Evolutionary conservation across 1,284 basidiomycete genomes (phyloP), one percentile per base, ranked within the genome.

Genomic region (Irpex rosettiformis): DNA sequence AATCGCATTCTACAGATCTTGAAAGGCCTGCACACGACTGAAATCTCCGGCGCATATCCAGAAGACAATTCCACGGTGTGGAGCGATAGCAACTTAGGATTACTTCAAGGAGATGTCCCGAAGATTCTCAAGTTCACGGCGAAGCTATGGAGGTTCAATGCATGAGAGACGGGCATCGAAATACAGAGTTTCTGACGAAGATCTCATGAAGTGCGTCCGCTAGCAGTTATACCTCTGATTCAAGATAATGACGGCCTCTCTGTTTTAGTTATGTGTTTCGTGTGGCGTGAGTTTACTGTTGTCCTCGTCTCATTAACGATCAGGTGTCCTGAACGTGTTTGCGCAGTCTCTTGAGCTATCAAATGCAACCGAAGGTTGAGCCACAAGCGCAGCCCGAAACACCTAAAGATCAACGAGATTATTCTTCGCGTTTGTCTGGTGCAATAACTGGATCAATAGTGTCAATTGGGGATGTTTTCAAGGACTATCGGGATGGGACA

Each of bases 391-490:
- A 66, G 18, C 62, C 73, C 2, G 65, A 65, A 3, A 67, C 71
- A 27, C 75, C 80, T 59, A 67, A 77, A 13, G 80, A 80, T 61
- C 86, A 89, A 65, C 75, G 75, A 57, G 84, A 84, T 56, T 82
- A 88, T 65, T 82, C 84, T 1, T 84, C 82, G 22, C 79, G 89
- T 54, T 74, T 89, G 53, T 85, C 87, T 3, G 79, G 74, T 58
- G 88, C 90, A 3, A 76, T 93, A 49, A 89, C 90, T 11, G 85
- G 82, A 65, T 91, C 83, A 43, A 79, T 87, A 62, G 75, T 91
- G 65, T 91, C 90, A 5, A 83, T 94, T 60, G 83, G 86, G n/a
- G 91, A 94, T 70, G 77, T 94, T 67, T 89, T 94, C 74, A 85
- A 88, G 70, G 89, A 89, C 66, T 77, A 82, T 54, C 78, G 86